Conservation (phyloP, 164 flowering plant genomes). For the Stephania cephalantha region DNA sequence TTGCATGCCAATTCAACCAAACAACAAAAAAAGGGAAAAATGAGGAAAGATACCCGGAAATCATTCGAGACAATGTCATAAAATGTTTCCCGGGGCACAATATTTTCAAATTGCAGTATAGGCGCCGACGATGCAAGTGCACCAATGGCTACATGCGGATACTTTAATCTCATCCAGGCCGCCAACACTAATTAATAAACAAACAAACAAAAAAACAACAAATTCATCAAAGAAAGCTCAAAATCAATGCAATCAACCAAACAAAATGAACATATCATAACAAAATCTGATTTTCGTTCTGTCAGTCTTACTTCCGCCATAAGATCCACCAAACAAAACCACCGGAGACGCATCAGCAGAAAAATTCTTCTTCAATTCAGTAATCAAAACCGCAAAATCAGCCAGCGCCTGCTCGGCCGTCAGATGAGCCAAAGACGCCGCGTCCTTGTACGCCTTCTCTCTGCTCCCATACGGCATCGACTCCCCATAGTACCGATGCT, state of each 20-base stretch:
- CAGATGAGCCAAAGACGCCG: conserved; percentile 52
- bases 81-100: conserved; percentile 71
- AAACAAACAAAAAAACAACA: conserved; percentile 2
- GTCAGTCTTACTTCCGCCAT: conserved; percentile 81
- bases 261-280: neutral
- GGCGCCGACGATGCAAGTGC: conserved; percentile 96
- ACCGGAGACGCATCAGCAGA: conserved; percentile 77
- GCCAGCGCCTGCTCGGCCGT: conserved; percentile 92
- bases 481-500: conserved; percentile 95
- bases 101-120: conserved; percentile 79
- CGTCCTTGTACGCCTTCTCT: conserved; percentile 62
- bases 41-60: conserved; percentile 42
- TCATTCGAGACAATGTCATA: conserved; percentile 69
- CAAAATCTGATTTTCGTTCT: too few relatives aligned
- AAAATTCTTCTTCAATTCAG: conserved; percentile 60
- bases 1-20: neutral
- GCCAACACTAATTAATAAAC: conserved; percentile 65
- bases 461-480: conserved; percentile 82
- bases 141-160: conserved; percentile 84
- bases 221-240: conserved; percentile 4
- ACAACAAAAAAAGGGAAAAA: neutral
- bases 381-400: conserved; percentile 68
- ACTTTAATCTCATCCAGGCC: conserved; percentile 92
- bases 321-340: conserved; percentile 89
- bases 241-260: neutral